Conservation (phyloP, 1,284 basidiomycete genomes). For the Rhodofomes roseus region DNA sequence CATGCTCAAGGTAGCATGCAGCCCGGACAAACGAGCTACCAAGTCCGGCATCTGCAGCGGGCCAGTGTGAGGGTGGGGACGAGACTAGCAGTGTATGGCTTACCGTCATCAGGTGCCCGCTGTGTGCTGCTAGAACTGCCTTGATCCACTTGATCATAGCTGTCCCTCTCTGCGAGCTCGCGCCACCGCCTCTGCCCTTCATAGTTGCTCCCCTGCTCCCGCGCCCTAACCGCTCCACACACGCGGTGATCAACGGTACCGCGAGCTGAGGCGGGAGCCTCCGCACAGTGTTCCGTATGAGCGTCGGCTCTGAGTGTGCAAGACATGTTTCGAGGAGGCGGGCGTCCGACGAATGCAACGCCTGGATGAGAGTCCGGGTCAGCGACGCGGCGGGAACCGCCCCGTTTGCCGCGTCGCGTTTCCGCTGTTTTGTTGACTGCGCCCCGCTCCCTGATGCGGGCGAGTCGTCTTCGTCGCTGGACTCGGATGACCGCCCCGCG, state of each 20-base stretch:
- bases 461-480: conserved; percentile 43
- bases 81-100: conserved; percentile 25
- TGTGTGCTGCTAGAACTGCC: conserved; percentile 83
- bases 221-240: conserved; percentile 85
- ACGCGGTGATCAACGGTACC: conserved; percentile 83
- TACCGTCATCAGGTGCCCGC: conserved; percentile 93
- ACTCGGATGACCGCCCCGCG: conserved; percentile 31
- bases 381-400: conserved; percentile 83
- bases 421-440: conserved; percentile 26
- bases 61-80: conserved; percentile 17
- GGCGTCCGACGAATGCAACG: conserved; percentile 92
- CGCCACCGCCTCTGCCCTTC: conserved; percentile 78
- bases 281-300: conserved; percentile 88
- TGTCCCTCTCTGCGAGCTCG: conserved; percentile 83
- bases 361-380: conserved; percentile 93
- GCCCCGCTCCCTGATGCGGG: conserved; percentile 19
- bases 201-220: conserved; percentile 70
- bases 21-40: conserved; percentile 75
- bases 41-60: conserved; percentile 79
- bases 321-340: conserved; percentile 88
- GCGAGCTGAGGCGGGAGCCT: conserved; percentile 89
- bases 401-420: conserved; percentile 32
- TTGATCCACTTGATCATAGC: conserved; percentile 88
- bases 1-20: conserved; percentile 81
- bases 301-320: conserved; percentile 72